Base-by-base conservation (phyloP, 2,329 filamentous ascomycete genomes). In the Diaporthe caulivora region DNA sequence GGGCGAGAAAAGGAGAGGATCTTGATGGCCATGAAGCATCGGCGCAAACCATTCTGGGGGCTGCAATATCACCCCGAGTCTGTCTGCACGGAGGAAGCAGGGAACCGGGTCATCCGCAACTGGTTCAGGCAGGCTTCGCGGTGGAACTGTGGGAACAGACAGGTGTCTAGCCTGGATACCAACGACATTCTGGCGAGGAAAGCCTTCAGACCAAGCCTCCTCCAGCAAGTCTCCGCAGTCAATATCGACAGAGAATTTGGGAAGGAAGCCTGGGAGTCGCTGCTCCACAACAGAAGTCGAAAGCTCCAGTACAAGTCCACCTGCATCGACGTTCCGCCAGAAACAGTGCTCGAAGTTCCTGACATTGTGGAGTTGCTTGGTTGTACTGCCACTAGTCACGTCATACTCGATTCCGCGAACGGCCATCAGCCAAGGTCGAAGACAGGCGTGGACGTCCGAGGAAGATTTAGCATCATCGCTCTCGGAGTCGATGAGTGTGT, bases 51-150 rank as follows among this genome's bases (percentile, higher is more conserved):
- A 0, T 93, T 96, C 76, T 97, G 93, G 92, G 95, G 93, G 0
- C 87, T 98, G 24, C 95, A 98, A 80, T 98, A 97, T 78, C 95
- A 98, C 79, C 95, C 95, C 0, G 95, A 98, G 81, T 97, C 94
- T 0, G 90, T 95, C 18, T 97, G 95, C 81, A 97, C 95, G 5
- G 93, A 94, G 51, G 83, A 86, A 4, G 88, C 89, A 74, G 92
- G 93, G 1, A 89, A 87, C 26, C 83, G 85, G 18, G 86, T 97
- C 34, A 86, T 97, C 47, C 82, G 82, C 67, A 94, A 94, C 78
- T 98, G 95, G 94, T 97, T 95, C 87, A 80, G 81, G 6, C 86
- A 90, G 79, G 91, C 92, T 1, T 83, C 87, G 71, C 80, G 82
- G 54, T 95, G 93, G 90, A 93, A 92, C 64, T 78, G 83, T 42